These are phyloP conservation scores for Pseudogymnoascus sp. DNA, from an alignment of 2,329 filamentous ascomycete genomes.

Conservation along the genomic window DNA sequence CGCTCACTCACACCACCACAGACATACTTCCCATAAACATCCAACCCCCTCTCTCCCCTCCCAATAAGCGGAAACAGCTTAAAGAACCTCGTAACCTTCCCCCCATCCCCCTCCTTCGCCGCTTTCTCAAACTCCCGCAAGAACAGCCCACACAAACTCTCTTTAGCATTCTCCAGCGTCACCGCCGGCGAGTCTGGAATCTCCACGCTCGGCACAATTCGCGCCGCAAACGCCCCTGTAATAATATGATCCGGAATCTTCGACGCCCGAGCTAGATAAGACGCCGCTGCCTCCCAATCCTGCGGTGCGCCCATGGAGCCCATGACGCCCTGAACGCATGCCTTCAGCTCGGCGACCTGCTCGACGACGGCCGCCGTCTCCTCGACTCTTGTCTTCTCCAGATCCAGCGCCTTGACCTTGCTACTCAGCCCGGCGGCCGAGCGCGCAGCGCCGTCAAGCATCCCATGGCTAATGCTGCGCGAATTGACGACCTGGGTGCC, in stretches of 20 bases:
- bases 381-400: conserved; percentile 87
- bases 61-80: conserved; percentile 95
- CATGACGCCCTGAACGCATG: conserved; percentile 88
- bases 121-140: conserved; percentile 92
- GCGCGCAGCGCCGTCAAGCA: conserved; percentile 78
- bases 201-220: conserved; percentile 91
- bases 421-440: conserved; percentile 81
- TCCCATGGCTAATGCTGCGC: conserved; percentile 77
- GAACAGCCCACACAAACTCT: conserved; percentile 85
- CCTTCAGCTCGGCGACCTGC: conserved; percentile 93
- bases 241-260: conserved; percentile 76
- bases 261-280: conserved; percentile 76
- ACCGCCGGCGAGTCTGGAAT: conserved; percentile 85
- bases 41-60: conserved; percentile 77
- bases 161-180: conserved; percentile 79
- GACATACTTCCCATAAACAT: conserved; percentile 93
- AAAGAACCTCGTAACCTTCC: conserved; percentile 91
- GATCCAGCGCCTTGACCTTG: conserved; percentile 79
- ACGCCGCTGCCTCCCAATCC: conserved; percentile 96
- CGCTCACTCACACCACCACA: conserved; percentile 87
- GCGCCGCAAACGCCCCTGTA: conserved; percentile 77
- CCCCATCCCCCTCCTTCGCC: conserved; percentile 75
- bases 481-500: conserved; percentile 81
- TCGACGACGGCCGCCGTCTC: conserved; percentile 88
- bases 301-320: conserved; percentile 97